These are phyloP conservation scores for Clonostachys byssicola DNA, from an alignment of 2,329 filamentous ascomycete genomes.

Conservation along the genomic window DNA sequence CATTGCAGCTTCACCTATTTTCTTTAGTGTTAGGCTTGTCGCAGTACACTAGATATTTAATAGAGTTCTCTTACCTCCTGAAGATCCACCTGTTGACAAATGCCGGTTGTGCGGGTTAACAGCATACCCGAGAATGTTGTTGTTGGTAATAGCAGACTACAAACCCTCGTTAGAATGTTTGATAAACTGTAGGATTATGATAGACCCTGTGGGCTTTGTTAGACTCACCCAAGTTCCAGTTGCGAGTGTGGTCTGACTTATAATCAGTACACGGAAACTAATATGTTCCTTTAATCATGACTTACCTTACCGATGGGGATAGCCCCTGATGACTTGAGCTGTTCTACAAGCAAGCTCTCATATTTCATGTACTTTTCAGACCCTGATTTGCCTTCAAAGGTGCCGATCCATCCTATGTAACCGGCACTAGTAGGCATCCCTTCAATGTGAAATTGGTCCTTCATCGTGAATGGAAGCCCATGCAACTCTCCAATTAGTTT, in stretches of 20 bases:
- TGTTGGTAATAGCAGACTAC: conserved; percentile 16
- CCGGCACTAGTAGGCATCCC: conserved; percentile 82
- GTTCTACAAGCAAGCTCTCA: conserved; percentile 27
- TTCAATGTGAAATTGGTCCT: conserved; percentile 73
- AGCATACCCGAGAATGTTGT: conserved; percentile 59
- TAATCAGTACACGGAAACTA: neutral
- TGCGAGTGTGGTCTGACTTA: too few relatives aligned
- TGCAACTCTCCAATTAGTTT: conserved; percentile 80
- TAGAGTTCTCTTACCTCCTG: conserved; percentile 50
- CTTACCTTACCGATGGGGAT: conserved; percentile 93
- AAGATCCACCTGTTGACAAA: conserved; percentile 73
- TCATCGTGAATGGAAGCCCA: conserved; percentile 84
- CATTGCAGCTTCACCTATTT: conserved; percentile 62
- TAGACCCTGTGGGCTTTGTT: too few relatives aligned
- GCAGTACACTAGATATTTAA: too few relatives aligned
- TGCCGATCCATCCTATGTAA: conserved; percentile 40
- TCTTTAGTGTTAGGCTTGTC: too few relatives aligned
- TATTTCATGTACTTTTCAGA: conserved; percentile 71
- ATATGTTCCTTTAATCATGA: conserved; percentile 51
- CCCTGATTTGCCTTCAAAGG: conserved; percentile 47
- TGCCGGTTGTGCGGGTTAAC: conserved; percentile 60
- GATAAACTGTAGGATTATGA: too few relatives aligned
- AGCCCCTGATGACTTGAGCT: conserved; percentile 75
- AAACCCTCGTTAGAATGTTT: neutral
- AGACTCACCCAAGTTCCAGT: too few relatives aligned